Evolutionary conservation across 2,329 filamentous ascomycete species (phyloP).

Genomic region (Fusarium armeniacum): DNA sequence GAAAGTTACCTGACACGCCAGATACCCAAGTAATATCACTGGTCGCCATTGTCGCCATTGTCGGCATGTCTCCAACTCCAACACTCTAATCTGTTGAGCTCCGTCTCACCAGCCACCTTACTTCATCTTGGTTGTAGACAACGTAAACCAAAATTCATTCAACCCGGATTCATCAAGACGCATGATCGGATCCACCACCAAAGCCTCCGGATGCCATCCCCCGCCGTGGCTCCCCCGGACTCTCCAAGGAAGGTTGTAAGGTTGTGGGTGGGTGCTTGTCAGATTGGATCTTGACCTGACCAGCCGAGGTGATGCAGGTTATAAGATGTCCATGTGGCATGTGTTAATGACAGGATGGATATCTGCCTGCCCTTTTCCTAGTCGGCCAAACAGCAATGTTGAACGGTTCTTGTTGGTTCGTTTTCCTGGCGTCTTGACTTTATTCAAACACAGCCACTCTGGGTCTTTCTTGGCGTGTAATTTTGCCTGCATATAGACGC

Average conservation of each 20-base stretch:
- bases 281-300: conserved; percentile 35
- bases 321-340: conserved; percentile 26
- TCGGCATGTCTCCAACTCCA: neutral
- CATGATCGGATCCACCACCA: conserved; percentile 32
- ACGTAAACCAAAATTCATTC: neutral
- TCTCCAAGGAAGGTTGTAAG: conserved; percentile 18
- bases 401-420: conserved; percentile 1
- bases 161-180: conserved; percentile 36
- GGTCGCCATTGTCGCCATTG: neutral
- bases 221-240: conserved; percentile 32
- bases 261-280: conserved; percentile 36
- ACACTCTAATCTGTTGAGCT: neutral
- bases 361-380: neutral
- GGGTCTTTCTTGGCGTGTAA: conserved; percentile 27
- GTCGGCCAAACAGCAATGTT: neutral
- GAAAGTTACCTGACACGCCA: conserved; percentile 15
- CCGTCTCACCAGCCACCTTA: neutral
- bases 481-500: conserved; percentile 28
- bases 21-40: neutral
- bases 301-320: conserved; percentile 42
- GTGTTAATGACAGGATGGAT: conserved; percentile 30
- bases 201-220: conserved; percentile 26
- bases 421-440: conserved; percentile 1
- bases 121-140: neutral
- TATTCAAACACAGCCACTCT: conserved; percentile 35